A percentile compares a stretch with the other conserved stretches of the same genome.
Conservation (phyloP, 176 grass and related monocot genomes). For the Avena atlantica region DNA sequence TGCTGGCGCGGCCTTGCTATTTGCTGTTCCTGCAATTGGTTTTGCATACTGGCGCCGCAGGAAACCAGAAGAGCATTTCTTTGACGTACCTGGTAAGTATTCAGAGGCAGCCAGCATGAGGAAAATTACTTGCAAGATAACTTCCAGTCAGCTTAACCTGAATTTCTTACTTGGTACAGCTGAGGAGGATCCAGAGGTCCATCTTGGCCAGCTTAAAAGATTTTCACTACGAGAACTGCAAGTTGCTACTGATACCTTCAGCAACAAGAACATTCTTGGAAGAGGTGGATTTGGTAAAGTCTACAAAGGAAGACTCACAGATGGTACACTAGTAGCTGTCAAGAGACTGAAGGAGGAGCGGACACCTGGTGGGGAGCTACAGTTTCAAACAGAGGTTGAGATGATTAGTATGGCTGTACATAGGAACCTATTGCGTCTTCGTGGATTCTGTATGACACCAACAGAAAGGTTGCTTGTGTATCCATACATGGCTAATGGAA, state of each 20-base stretch:
- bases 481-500: constrained; percentile 90
- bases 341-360: constrained; percentile 89
- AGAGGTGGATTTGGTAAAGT: constrained; percentile 93
- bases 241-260: constrained; percentile 80
- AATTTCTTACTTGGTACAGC: constrained; percentile 55
- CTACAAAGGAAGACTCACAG: constrained; percentile 83
- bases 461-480: constrained; percentile 92
- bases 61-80: constrained; percentile 90
- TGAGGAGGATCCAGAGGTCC: constrained; percentile 88
- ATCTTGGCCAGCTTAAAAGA: constrained; percentile 89
- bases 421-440: constrained; percentile 71
- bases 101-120: constrained; percentile 24
- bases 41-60: constrained; percentile 80
- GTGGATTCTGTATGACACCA: constrained; percentile 92
- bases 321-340: constrained; percentile 82
- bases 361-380: constrained; percentile 82
- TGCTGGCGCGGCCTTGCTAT: constrained; percentile 86
- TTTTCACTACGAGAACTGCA: constrained; percentile 82
- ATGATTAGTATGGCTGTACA: constrained; percentile 96
- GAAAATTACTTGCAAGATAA: constrained; percentile 30
- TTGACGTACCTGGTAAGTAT: constrained; percentile 79
- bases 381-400: constrained; percentile 91
- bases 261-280: constrained; percentile 88
- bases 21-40: constrained; percentile 81
- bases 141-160: constrained; percentile 33